phyloP scores from a whole-genome alignment of 768 basidiomycete species.

The Boletus tylopilopsis region DNA sequence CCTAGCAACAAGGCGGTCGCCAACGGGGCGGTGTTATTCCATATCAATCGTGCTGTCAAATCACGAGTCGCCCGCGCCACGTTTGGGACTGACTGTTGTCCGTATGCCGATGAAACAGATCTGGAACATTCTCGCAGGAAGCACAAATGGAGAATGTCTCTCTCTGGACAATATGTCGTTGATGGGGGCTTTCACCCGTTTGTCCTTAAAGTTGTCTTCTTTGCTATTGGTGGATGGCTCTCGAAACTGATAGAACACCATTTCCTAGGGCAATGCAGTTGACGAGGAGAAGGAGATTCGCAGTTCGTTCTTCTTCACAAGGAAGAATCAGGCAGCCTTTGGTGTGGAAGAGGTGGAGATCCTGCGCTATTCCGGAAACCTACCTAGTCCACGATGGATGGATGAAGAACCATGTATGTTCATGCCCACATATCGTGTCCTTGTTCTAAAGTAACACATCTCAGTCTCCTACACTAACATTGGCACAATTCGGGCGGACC shows the following conservation, averaged over 20 bases:
- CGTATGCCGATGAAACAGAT: neutral
- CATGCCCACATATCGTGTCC: too few relatives aligned
- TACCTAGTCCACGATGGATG: neutral
- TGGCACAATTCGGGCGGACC: neutral
- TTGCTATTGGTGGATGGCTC: neutral
- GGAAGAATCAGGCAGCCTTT: neutral
- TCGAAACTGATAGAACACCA: neutral
- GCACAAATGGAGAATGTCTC: neutral
- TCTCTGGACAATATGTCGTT: neutral
- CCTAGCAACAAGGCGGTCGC: conserved; percentile 10
- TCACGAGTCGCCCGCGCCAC: conserved; percentile 5
- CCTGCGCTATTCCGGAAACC: neutral
- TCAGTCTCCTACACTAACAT: neutral
- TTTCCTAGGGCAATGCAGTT: conserved; percentile 1
- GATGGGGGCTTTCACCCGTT: neutral
- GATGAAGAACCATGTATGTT: conserved; percentile 8
- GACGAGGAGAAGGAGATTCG: conserved; percentile 3
- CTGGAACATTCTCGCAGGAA: conserved; percentile 2
- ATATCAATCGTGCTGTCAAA: neutral
- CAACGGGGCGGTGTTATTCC: conserved; percentile 6
- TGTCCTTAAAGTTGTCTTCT: neutral
- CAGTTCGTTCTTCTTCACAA: neutral
- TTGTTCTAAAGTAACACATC: neutral
- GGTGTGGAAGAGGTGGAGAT: neutral
- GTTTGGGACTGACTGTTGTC: neutral